Conservation (phyloP, 1,284 basidiomycete species). For the Naganishia sp. region DNA sequence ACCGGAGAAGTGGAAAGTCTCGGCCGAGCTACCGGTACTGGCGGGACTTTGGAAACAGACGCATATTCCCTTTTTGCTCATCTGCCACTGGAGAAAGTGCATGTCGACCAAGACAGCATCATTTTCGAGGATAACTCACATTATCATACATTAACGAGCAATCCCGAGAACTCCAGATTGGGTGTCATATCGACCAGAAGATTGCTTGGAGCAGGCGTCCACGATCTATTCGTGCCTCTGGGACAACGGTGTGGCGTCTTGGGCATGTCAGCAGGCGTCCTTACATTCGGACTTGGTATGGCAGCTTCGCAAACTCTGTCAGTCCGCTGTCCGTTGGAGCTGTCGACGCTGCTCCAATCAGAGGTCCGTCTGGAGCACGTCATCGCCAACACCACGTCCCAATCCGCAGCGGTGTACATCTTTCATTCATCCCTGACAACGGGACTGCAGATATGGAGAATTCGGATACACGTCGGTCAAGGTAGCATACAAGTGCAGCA, state of each 20-base stretch:
- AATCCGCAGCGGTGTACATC: neutral
- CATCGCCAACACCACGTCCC: neutral
- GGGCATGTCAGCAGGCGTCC: neutral
- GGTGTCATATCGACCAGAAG: conserved; percentile 4
- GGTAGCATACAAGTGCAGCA: neutral
- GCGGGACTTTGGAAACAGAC: neutral
- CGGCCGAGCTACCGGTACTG: neutral
- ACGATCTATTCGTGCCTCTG: neutral
- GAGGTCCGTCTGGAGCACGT: neutral
- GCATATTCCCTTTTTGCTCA: conserved; percentile 2
- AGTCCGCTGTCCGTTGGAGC: neutral
- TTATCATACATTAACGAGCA: neutral
- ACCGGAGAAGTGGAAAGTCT: neutral
- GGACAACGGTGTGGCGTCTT: neutral
- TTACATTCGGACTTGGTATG: neutral
- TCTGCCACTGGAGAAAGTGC: conserved; percentile 1
- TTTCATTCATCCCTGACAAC: neutral
- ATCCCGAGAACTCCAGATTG: neutral
- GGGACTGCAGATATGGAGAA: neutral
- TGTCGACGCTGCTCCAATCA: neutral
- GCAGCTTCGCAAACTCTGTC: neutral
- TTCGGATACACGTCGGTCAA: neutral
- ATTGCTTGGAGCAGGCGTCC: neutral
- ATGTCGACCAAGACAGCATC: neutral
- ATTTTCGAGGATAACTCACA: conserved; percentile 8